Evolutionary conservation across 164 flowering plant genomes (phyloP).

Genomic region (Platanus orientalis): DNA sequence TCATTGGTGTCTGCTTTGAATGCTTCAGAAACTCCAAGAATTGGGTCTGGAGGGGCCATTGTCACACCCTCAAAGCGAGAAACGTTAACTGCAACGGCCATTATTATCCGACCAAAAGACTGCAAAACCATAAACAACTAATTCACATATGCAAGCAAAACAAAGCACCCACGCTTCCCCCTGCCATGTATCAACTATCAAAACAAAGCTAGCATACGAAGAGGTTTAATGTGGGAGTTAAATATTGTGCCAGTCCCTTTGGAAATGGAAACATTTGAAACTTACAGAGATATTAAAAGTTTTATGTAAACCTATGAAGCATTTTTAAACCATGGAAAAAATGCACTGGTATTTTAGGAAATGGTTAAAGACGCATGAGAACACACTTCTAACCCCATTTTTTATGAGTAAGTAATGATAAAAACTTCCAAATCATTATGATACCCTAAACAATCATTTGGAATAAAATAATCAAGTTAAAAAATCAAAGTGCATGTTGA

Average conservation of each 20-base stretch:
- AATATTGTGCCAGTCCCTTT: no score
- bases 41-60: conserved; percentile 99
- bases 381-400: not conserved
- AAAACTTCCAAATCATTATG: not conserved
- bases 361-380: no score
- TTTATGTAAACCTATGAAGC: not conserved
- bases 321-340: no score
- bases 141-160: not conserved
- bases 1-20: conserved; percentile 74
- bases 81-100: conserved; percentile 55
- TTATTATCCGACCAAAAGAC: conserved; percentile 52
- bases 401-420: no score
- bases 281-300: not conserved
- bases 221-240: no score
- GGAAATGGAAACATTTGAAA: not conserved
- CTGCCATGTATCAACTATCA: not conserved
- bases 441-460: not conserved
- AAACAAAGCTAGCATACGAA: no score
- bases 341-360: not conserved
- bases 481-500: no score
- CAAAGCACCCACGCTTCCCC: not conserved
- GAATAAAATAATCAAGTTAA: not conserved
- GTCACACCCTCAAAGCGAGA: conserved; percentile 85
- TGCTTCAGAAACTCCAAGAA: conserved; percentile 98
- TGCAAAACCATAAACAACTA: conserved; percentile 24